These are phyloP conservation scores for Bipolaris gigantea DNA, from an alignment of 2,329 filamentous ascomycete genomes.

Conservation along the genomic window DNA sequence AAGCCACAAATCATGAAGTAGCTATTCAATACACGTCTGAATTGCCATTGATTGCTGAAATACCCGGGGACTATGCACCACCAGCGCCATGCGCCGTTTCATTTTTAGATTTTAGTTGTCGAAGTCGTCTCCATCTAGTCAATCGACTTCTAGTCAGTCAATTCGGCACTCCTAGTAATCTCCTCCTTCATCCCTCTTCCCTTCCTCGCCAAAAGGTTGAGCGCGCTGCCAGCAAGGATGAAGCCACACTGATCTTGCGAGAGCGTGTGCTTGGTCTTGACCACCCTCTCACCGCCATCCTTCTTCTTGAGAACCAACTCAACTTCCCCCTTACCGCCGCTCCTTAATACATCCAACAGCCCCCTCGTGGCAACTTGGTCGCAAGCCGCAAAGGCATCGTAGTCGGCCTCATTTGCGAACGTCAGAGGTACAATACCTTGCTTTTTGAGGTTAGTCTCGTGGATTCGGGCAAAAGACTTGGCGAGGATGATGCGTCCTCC, in stretches of 20 bases:
- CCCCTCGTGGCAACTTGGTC: constrained; percentile 84
- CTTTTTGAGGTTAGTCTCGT: constrained; percentile 96
- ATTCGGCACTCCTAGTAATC: constrained; percentile 42
- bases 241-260: constrained; percentile 90
- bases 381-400: constrained; percentile 78
- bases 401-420: constrained; percentile 85
- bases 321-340: constrained; percentile 77
- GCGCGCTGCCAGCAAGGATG: constrained; percentile 86
- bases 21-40: background rate
- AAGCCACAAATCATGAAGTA: background rate
- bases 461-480: constrained; percentile 88
- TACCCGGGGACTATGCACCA: background rate
- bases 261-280: constrained; percentile 84
- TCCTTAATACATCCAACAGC: constrained; percentile 76
- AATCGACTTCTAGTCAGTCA: constrained; percentile 38
- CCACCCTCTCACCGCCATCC: constrained; percentile 64
- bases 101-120: background rate
- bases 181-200: constrained; percentile 40
- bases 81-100: background rate
- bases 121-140: background rate
- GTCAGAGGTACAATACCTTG: constrained; percentile 95
- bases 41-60: background rate
- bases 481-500: constrained; percentile 80
- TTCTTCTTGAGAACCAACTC: constrained; percentile 58
- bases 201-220: constrained; percentile 82